phyloP scores from a whole-genome alignment of 2,329 filamentous ascomycete genomes.

The Exophiala lecanii-corni region DNA sequence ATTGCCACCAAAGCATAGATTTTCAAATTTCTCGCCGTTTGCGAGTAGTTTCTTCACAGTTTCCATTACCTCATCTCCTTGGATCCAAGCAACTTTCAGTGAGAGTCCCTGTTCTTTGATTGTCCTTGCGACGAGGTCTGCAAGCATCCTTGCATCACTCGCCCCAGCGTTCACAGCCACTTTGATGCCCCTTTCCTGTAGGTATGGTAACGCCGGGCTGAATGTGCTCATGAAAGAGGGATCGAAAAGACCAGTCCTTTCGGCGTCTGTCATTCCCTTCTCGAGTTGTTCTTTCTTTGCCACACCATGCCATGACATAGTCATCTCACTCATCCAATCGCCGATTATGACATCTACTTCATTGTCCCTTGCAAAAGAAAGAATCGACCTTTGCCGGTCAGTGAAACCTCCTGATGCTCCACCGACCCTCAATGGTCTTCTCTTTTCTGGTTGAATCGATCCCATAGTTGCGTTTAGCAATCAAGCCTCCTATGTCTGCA shows the following conservation, averaged over 20 bases:
- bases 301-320: conserved; percentile 26
- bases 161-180: conserved; percentile 41
- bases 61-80: conserved; percentile 40
- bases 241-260: conserved; percentile 25
- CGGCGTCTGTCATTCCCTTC: conserved; percentile 19
- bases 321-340: conserved; percentile 29
- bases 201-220: conserved; percentile 35
- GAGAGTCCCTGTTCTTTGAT: conserved; percentile 30
- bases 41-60: conserved; percentile 24
- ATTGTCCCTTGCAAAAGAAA: conserved; percentile 20
- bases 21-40: conserved; percentile 30
- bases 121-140: conserved; percentile 25
- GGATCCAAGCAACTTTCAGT: conserved; percentile 36
- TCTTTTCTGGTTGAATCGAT: not conserved
- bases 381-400: conserved; percentile 13
- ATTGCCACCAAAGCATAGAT: conserved; percentile 8
- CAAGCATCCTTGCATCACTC: conserved; percentile 32
- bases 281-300: conserved; percentile 23
- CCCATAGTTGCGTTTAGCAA: not conserved
- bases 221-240: conserved; percentile 35
- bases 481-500: too few relatives aligned
- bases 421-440: conserved; percentile 29
- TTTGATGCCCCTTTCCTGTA: conserved; percentile 34
- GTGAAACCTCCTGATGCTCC: conserved; percentile 31
- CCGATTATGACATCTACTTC: conserved; percentile 26